Evolutionary conservation across 305 asterid species (phyloP).

Genomic region (Fraxinus sp.): DNA sequence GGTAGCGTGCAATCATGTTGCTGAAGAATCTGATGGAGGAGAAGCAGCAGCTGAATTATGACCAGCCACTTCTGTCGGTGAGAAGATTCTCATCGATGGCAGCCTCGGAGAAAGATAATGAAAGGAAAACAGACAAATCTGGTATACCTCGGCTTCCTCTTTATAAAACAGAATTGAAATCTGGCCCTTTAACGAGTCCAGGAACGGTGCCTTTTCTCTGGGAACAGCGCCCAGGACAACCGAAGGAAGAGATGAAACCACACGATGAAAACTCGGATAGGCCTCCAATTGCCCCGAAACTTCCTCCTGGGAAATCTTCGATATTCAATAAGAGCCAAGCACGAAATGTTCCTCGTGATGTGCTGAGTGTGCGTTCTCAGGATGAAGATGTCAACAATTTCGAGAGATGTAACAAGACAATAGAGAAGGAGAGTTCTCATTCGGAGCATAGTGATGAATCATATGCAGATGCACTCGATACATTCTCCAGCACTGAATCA

Average conservation of each 20-base stretch:
- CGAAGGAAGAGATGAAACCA: slow-evolving; percentile 45
- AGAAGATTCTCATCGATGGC: slow-evolving; percentile 31
- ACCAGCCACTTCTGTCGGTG: slow-evolving; percentile 63
- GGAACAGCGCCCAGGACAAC: slow-evolving; percentile 81
- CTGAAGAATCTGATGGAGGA: slow-evolving; percentile 57
- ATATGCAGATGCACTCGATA: slow-evolving; percentile 65
- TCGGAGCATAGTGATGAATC: slow-evolving; percentile 52
- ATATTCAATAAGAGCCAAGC: neutral
- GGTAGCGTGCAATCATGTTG: slow-evolving; percentile 27
- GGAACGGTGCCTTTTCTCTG: slow-evolving; percentile 79
- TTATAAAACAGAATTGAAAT: slow-evolving; percentile 55
- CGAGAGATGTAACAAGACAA: slow-evolving; percentile 25
- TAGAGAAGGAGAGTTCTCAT: slow-evolving; percentile 32
- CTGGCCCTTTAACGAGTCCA: slow-evolving; percentile 70
- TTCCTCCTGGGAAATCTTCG: slow-evolving; percentile 62
- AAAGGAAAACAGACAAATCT: slow-evolving; percentile 16
- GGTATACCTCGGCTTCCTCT: slow-evolving; percentile 45
- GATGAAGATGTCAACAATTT: slow-evolving; percentile 19
- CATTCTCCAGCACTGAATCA: slow-evolving; percentile 66
- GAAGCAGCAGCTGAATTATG: slow-evolving; percentile 41
- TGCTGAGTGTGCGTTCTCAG: no score
- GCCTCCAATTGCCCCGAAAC: slow-evolving; percentile 55
- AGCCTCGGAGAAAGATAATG: slow-evolving; percentile 30
- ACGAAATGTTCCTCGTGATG: neutral
- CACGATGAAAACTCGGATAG: slow-evolving; percentile 7